Evolutionary conservation across 768 basidiomycete genomes (phyloP), one percentile per base, ranked within the genome.

Genomic region (Podaxis mareebaensis): DNA sequence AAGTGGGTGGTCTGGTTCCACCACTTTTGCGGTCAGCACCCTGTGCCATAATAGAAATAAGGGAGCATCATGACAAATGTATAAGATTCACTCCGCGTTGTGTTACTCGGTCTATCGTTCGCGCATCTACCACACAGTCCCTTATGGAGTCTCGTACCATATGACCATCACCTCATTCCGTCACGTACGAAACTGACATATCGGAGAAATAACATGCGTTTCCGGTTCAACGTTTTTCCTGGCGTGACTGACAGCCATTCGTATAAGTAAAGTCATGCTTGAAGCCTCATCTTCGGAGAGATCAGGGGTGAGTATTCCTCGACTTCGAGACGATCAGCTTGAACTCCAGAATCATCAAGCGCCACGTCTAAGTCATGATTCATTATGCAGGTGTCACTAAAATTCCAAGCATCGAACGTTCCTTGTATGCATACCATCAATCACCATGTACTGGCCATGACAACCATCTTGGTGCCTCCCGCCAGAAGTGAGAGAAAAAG

Each of bases 281-380:
- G 22, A 26, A 11, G 15, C 26, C 42, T 12, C 40, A 57, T 10
- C 42, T 46, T 28, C 26, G 49, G 51, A 52, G 52, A 52, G 17
- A 24, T 58, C 11, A 22, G 10, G 12, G 11, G 48, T 36, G 13
- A 38, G 49, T 22, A 51, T 49, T 49, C 48, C 51, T 52, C 49
- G 59, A 60, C 51, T 33, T 53, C 48, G 59, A 60, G 49, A 28
- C 36, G 36, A 40, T 53, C 59, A 60, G 48, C 38, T n/a, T 33
- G 48, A 38, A 26, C 42, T 26, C 8, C 20, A 44, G 13, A 13
- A 44, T 20, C 22, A 10, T 11, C 48, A n/a, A 38, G 54, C 20
- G 54, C 12, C 12, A 56, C 22, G 20, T 40, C 33, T 20, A 38
- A 11, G 13, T 56, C 26, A 8, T 38, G 54, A 22, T 20, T 26